Evolutionary conservation across 257 asterid genomes (phyloP), one percentile per base, ranked within the genome.

Genomic region (Primulina tabacum): DNA sequence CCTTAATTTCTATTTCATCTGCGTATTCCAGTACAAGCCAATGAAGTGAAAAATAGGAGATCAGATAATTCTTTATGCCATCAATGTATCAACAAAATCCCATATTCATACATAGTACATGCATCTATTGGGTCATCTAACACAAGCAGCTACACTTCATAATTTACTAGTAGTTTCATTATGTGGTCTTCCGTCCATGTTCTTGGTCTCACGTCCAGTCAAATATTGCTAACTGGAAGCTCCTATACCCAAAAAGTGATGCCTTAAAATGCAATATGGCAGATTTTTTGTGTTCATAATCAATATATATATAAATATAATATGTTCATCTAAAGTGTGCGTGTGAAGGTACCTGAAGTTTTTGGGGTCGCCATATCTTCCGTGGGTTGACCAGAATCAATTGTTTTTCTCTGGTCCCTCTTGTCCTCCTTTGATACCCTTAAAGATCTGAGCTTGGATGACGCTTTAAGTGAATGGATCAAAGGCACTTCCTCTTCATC

Each of bases 401-500:
- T 82, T 32, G 84, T 68, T 66, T 47, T 84, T 28, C 79, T 38
- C 67, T 66, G 83, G 71, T 74, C 71, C 71, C 76, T 72, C 24
- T 72, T 77, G 70, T 71, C 83, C 69, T 82, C 89, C 82, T 78
- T 84, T 10, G 98, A 77, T 66, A 82, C 60, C 82, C 71, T 84
- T 71, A 88, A 70, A 33, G 95, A 84, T 86, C 89, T 83, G 8
- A 92, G 88, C 81, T 89, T 92, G 63, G 98, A 74, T 20, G 95
- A 82, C 59, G 92, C 79, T 79, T 79, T 82, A 26, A 88, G 34
- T 56, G 98, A 83, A 71, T 75, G 84, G 67, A 85, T 84, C 81
- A 90, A 72, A 67, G 96, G 95, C 10, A 76, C 78, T 38, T 77
- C 85, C 28, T 89, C 95, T 28, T 87, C 90, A 33, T 86, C 90